A percentile compares a stretch with the other conserved stretches of the same genome.
These are phyloP conservation scores for Kalaharituber pfeilii DNA, from an alignment of 2,329 filamentous ascomycete species.

Conservation along the genomic window DNA sequence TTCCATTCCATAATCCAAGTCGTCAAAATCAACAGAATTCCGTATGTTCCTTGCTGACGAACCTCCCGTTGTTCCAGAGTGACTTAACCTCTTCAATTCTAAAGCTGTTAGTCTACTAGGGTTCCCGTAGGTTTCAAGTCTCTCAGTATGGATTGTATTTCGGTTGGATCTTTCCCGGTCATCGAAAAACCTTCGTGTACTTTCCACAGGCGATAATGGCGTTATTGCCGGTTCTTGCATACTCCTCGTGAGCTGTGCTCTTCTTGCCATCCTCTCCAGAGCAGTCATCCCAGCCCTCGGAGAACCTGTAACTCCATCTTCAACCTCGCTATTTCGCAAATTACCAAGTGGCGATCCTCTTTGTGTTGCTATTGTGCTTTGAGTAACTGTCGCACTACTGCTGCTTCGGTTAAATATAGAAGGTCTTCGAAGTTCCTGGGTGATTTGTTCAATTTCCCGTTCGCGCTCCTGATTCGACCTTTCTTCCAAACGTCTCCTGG, in stretches of 20 bases:
- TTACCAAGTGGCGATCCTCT: not conserved
- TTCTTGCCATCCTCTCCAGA: not conserved
- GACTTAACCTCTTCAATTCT: not conserved
- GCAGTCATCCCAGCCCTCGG: not conserved
- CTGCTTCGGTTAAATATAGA: not conserved
- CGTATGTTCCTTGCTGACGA: not conserved
- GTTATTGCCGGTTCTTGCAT: not conserved
- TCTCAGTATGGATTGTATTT: not conserved
- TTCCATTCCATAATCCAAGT: not conserved
- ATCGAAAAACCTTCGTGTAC: not conserved
- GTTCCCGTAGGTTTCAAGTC: not conserved
- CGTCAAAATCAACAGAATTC: not conserved
- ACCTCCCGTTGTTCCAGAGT: not conserved
- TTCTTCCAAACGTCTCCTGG: not conserved
- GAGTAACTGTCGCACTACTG: not conserved
- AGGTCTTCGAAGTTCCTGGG: not conserved
- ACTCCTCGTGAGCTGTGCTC: not conserved
- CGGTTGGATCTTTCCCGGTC: not conserved
- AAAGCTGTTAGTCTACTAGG: not conserved
- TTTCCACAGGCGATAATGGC: not conserved
- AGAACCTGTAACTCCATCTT: not conserved
- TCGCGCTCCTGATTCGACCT: not conserved
- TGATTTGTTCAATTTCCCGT: not conserved
- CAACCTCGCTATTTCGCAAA: not conserved
- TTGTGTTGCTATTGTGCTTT: not conserved